A percentile compares a stretch with the other conserved stretches of the same genome.
Evolutionary conservation across 148 eudicot genomes (phyloP).

Genomic region (Chenopodium quinoa): DNA sequence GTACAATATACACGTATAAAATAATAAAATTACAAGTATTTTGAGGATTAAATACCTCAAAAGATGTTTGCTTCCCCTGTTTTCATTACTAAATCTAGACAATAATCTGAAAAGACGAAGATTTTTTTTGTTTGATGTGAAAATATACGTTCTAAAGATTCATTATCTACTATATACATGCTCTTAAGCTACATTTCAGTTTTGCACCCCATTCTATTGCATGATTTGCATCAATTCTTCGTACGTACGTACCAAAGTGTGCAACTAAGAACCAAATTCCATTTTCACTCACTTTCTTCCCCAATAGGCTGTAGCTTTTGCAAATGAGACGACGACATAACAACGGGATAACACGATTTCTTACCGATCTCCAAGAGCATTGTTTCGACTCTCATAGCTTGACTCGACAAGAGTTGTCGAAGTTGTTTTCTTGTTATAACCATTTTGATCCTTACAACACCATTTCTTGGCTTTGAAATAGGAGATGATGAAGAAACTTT

Average conservation of each 20-base stretch:
- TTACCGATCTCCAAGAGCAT: conserved; percentile 20
- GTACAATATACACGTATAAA: too few relatives aligned
- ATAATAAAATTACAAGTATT: background rate
- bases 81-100: background rate
- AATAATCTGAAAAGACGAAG: background rate
- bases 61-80: background rate
- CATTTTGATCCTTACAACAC: conserved; percentile 53
- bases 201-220: background rate
- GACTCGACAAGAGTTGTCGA: conserved; percentile 37
- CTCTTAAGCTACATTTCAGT: background rate
- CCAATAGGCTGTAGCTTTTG: conserved; percentile 45
- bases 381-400: conserved; percentile 26
- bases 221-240: too few relatives aligned
- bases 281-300: conserved; percentile 29
- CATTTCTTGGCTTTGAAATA: background rate
- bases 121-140: background rate
- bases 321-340: conserved; percentile 24
- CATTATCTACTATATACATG: background rate
- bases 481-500: background rate
- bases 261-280: background rate
- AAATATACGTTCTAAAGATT: background rate
- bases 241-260: background rate
- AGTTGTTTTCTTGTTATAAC: conserved; percentile 67
- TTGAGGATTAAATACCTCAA: background rate
- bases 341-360: conserved; percentile 1